These are phyloP conservation scores for Plasmodium cynomolgi DNA, from an alignment of 169 alveolate genomes.

Conservation along the genomic window DNA sequence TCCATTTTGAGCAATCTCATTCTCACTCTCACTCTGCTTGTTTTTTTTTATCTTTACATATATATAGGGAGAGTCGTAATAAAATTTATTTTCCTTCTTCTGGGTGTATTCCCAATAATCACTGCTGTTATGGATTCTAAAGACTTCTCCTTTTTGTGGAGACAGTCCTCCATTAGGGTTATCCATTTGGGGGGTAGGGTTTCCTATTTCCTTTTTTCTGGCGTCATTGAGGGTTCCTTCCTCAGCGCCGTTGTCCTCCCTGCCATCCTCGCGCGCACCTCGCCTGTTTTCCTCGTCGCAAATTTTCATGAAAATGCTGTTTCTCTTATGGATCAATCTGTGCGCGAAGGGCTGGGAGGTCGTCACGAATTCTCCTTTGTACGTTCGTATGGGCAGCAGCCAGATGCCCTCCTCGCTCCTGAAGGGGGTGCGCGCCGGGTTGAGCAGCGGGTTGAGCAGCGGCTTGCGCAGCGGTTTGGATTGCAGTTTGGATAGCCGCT, in stretches of 20 bases:
- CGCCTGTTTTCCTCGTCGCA: constrained; percentile 46
- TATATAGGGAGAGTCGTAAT: constrained; percentile 60
- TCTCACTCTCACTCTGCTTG: not conserved
- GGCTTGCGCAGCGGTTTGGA: not conserved
- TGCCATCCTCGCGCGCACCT: not conserved
- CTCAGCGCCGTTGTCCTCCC: not conserved
- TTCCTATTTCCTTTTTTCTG: not conserved
- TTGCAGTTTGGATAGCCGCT: not conserved
- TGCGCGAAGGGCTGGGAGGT: not conserved
- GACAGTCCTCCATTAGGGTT: not conserved
- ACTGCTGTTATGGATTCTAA: not conserved
- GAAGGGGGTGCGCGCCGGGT: no score
- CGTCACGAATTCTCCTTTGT: constrained; percentile 39
- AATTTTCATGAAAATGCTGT: constrained; percentile 9
- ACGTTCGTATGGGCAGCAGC: constrained; percentile 30
- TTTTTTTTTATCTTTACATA: constrained; percentile 45
- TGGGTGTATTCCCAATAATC: not conserved
- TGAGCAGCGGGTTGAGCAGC: no score
- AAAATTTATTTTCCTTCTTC: constrained; percentile 26
- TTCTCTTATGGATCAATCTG: constrained; percentile 31
- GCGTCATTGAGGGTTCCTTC: not conserved
- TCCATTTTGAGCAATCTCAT: not conserved
- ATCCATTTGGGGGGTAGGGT: not conserved
- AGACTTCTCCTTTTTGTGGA: not conserved
- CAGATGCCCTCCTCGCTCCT: constrained; percentile 59